Evolutionary conservation across 2,329 filamentous ascomycete genomes (phyloP).

Genomic region (Aureobasidium pullulans): DNA sequence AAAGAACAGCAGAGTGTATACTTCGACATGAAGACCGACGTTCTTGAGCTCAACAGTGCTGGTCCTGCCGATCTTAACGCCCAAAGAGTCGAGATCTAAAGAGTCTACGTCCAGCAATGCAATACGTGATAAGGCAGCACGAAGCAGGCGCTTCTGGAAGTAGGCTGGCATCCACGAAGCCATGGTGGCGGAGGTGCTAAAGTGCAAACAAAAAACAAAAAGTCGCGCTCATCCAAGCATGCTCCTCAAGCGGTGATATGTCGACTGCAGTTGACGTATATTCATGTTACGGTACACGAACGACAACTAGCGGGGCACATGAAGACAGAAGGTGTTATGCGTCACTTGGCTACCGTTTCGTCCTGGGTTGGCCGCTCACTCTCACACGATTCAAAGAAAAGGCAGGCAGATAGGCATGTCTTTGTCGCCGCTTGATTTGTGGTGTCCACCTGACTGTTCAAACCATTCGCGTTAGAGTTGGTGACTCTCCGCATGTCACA

Average conservation of each 20-base stretch:
- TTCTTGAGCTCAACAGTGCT: conserved; percentile 81
- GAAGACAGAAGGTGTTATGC: neutral
- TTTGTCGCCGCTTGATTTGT: conserved; percentile 3
- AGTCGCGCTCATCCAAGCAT: conserved; percentile 1
- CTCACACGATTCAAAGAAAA: neutral
- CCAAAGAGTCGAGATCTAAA: conserved; percentile 77
- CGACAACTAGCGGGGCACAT: conserved; percentile 12
- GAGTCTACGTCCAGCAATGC: conserved; percentile 84
- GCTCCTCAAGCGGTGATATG: neutral
- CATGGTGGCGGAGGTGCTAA: conserved; percentile 17
- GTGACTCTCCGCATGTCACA: conserved; percentile 5
- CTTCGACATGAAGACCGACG: conserved; percentile 73
- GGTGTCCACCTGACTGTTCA: conserved; percentile 6
- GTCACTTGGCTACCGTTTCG: neutral
- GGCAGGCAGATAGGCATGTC: neutral
- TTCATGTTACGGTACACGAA: conserved; percentile 13
- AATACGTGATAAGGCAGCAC: conserved; percentile 74
- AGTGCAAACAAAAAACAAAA: neutral
- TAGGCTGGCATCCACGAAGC: conserved; percentile 64
- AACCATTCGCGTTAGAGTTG: neutral
- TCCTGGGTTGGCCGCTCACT: neutral
- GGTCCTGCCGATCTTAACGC: conserved; percentile 72
- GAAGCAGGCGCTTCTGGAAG: conserved; percentile 79
- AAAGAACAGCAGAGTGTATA: conserved; percentile 31
- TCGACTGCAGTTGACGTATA: conserved; percentile 1